These are phyloP conservation scores for Aureobasidium sp. DNA, from an alignment of 2,329 filamentous ascomycete genomes.

Conservation along the genomic window DNA sequence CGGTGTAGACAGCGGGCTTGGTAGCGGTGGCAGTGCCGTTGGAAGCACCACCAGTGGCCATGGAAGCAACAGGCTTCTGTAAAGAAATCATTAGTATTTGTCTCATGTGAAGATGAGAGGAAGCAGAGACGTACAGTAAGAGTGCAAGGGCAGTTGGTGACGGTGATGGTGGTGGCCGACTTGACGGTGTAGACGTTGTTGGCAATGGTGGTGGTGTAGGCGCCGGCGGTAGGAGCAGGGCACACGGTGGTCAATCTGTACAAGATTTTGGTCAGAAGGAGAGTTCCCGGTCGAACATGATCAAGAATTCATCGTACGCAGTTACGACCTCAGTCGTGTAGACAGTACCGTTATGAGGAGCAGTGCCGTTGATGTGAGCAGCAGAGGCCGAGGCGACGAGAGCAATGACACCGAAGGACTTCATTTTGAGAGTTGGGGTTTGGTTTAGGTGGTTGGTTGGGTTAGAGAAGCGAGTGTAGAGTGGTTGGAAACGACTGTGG, in stretches of 20 bases:
- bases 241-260: slow-evolving; percentile 14
- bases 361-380: slow-evolving; percentile 8
- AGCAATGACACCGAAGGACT: slow-evolving; percentile 8
- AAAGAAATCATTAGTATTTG: background rate
- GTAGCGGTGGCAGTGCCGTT: background rate
- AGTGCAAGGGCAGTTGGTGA: slow-evolving; percentile 6
- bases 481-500: slow-evolving; percentile 2
- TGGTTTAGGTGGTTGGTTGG: background rate
- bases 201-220: slow-evolving; percentile 2
- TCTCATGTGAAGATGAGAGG: background rate
- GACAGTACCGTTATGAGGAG: background rate
- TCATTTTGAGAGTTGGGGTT: slow-evolving; percentile 9
- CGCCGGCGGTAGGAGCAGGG: background rate
- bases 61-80: background rate
- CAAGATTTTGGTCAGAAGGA: background rate
- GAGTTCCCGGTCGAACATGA: background rate
- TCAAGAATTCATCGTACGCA: background rate
- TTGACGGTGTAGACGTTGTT: slow-evolving; percentile 15
- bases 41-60: background rate
- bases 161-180: slow-evolving; percentile 14
- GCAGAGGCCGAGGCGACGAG: slow-evolving; percentile 11
- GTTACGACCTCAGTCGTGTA: slow-evolving; percentile 12
- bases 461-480: slow-evolving; percentile 9
- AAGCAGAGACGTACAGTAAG: background rate
- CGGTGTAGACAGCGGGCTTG: slow-evolving; percentile 8